phyloP scores from a whole-genome alignment of 73 alveolate species.

The Halteria grandinella region DNA sequence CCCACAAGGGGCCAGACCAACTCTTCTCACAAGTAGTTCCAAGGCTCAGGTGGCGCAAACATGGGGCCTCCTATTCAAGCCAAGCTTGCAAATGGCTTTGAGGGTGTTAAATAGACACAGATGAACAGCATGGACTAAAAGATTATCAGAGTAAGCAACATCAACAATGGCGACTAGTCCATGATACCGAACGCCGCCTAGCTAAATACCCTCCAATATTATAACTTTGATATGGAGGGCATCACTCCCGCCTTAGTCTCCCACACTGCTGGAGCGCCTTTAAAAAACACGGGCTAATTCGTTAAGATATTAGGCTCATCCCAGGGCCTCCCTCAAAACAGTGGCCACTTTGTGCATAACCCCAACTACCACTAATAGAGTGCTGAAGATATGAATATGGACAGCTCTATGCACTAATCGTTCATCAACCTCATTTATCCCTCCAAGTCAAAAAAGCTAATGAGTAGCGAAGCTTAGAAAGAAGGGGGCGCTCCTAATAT shows the following conservation, averaged over 20 bases:
- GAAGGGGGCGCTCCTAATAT: background rate
- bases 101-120: background rate
- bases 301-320: background rate
- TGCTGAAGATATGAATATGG: background rate
- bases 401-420: slow-evolving; percentile 17
- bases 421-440: slow-evolving; percentile 35
- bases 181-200: too few relatives aligned
- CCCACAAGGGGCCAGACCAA: background rate
- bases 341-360: background rate
- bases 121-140: background rate
- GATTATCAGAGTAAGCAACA: background rate
- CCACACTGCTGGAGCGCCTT: background rate
- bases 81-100: background rate
- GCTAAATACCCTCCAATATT: too few relatives aligned
- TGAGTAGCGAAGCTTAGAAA: slow-evolving; percentile 9
- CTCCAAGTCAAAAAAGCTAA: slow-evolving; percentile 39
- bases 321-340: background rate
- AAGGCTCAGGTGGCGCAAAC: background rate
- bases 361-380: background rate
- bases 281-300: background rate
- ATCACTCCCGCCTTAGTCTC: slow-evolving; percentile 17
- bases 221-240: too few relatives aligned
- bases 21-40: background rate
- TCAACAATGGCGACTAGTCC: too few relatives aligned
- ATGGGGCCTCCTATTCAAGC: background rate